Evolutionary conservation across 2,329 filamentous ascomycete genomes (phyloP), one percentile per base, ranked within the genome.

Genomic region (Alternaria longipes): DNA sequence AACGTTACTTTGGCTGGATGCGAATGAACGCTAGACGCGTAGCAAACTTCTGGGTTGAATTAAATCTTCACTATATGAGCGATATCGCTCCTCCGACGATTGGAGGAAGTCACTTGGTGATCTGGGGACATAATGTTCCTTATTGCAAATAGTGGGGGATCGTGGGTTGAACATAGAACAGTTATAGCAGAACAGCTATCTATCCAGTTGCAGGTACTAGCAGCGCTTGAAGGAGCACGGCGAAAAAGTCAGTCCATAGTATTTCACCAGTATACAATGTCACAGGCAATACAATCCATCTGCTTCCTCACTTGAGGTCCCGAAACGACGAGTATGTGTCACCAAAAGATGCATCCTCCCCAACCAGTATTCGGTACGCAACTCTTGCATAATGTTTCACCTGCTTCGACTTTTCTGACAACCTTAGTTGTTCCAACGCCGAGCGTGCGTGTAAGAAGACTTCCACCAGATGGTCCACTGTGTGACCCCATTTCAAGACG

Each of bases 301-400:
- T 20, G 1, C 7, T 12, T 3, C 12, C 18, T 50, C 1, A 5
- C 3, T n/a, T 0, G 0, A 26, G 1, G 1, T 16, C 1, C 32
- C 38, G 26, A 5, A 32, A 40, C 26, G 22, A 26, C 14, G 8
- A 5, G 47, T 22, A 8, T 51, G 16, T n/a, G 47, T 51, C 47
- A 11, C 38, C 47, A 1, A 51, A 51, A 8, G 47, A 51, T 14
- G 16, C n/a, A 28, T 78, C 73, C 60, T 80, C 78, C 0, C 79
- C 77, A 32, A 79, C 62, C 42, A 71, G 66, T 2, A 80, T 72
- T 46, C 51, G 68, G 60, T 79, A 80, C n/a, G 68, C 62, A 3
- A 67, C 52, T 22, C 53, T 75, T 3, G 78, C 77, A 67, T 77
- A 80, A 8, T 62, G 36, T 16, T 71, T 61, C 11, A 76, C 75